Base-by-base conservation (phyloP, 78 protist genomes). In the Creolimax fragrantissima region DNA sequence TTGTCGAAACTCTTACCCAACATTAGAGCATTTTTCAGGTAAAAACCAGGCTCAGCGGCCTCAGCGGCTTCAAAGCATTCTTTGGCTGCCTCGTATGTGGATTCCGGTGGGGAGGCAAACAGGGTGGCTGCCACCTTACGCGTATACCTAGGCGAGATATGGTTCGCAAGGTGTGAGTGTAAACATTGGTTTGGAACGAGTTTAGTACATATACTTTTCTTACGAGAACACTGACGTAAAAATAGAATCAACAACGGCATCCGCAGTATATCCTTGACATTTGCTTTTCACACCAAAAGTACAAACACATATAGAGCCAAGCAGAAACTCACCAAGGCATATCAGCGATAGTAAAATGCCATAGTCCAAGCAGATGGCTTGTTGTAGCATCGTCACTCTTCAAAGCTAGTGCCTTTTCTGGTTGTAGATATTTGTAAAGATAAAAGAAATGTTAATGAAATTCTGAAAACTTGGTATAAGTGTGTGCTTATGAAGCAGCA, bases 21-120 rank as follows among this genome's bases (percentile, higher is more conserved):
- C 86, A 66, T 66, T n/a, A 83, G 32, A 11, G 88, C 44, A 39
- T 91, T 91, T 58, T 58, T 58, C 11, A 58, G 74, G 91, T 92
- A 92, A 43, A 92, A 92, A 36, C 92, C 89, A 37, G 91, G 91
- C 17, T 84, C 90, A 6, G 3, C 3, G 35, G 5, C 44, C 42
- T 92, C 94, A 3, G 94, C 94, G 85, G 6, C 45, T 24, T 4
- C 44, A 66, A 92, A 92, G 36, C 81, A 6, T 5, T n/a, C 17
- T 3, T 67, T 81, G 3, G 94, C 94, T 74, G 58, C 91, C n/a
- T 92, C 94, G 42, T 58, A 92, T 36, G 94, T 92, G 42, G 85
- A 5, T n/a, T 3, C 42, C 4, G 94, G 94, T 2, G 91, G 91
- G 4, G 94, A 45, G 3, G 90, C 94, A 88, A 92, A 92, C 11